Percentiles rank a stretch among this genome's conserved stretches.
phyloP scores from a whole-genome alignment of 768 basidiomycete species.

The Solioccasus polychromus region DNA sequence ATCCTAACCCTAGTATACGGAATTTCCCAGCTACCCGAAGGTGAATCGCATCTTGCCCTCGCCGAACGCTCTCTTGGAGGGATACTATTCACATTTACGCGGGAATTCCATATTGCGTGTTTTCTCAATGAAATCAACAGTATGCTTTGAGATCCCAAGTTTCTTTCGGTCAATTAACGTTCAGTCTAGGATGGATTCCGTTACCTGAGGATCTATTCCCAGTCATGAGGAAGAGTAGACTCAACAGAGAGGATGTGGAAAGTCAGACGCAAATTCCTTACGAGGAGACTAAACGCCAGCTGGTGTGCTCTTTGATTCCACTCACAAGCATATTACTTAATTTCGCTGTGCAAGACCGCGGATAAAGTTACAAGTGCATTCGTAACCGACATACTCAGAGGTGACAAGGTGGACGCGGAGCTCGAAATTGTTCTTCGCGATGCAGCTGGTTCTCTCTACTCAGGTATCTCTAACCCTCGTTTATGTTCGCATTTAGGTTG shows the following conservation, averaged over 20 bases:
- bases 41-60: not conserved
- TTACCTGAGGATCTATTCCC: constrained; percentile 1
- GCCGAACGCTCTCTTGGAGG: constrained; percentile 4
- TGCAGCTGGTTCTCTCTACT: constrained; percentile 7
- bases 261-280: constrained; percentile 8
- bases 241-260: constrained; percentile 2
- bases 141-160: not conserved
- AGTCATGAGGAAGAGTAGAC: not conserved
- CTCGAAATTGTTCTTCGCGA: constrained; percentile 4
- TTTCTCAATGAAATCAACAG: constrained; percentile 1
- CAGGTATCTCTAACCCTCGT: no score
- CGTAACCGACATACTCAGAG: not conserved
- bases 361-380: constrained; percentile 4
- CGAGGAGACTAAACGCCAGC: constrained; percentile 4
- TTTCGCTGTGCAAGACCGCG: not conserved
- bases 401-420: not conserved
- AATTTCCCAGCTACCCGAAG: not conserved
- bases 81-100: constrained; percentile 7
- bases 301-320: not conserved
- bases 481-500: not conserved
- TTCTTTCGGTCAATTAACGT: no score
- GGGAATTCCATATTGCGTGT: constrained; percentile 1
- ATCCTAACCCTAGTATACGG: constrained; percentile 3
- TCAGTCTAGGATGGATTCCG: constrained; percentile 3
- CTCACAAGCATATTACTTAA: not conserved